These are phyloP conservation scores for Hyphodiscus sp. DNA, from an alignment of 2,329 filamentous ascomycete genomes.

Conservation along the genomic window DNA sequence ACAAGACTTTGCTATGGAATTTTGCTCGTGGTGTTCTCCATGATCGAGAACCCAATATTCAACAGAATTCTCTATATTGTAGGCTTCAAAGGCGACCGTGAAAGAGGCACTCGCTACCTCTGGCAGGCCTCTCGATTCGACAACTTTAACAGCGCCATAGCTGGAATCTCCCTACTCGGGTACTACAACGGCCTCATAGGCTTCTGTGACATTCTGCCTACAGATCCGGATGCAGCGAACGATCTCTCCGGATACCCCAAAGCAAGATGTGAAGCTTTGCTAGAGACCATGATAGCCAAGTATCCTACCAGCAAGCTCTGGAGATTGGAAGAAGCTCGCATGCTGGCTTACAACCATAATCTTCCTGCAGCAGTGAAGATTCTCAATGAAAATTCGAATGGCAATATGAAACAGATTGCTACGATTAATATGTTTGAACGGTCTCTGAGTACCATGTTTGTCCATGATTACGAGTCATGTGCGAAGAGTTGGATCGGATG, in stretches of 20 bases:
- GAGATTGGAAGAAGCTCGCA: constrained; percentile 80
- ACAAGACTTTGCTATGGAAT: constrained; percentile 86
- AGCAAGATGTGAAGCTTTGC: constrained; percentile 57
- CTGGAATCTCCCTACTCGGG: constrained; percentile 70
- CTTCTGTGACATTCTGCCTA: constrained; percentile 79
- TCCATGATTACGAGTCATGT: constrained; percentile 70
- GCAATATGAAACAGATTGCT: constrained; percentile 80
- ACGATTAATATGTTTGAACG: constrained; percentile 82
- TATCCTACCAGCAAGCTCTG: constrained; percentile 82
- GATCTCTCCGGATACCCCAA: constrained; percentile 67
- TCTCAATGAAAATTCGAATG: constrained; percentile 51
- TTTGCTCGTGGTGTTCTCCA: constrained; percentile 78
- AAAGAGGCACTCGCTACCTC: constrained; percentile 74
- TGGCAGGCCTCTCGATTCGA: constrained; percentile 83
- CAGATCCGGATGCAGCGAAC: constrained; percentile 44
- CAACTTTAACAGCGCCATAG: constrained; percentile 89
- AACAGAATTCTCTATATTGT: constrained; percentile 80
- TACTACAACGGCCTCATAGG: constrained; percentile 87
- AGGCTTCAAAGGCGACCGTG: constrained; percentile 84
- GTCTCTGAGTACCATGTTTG: constrained; percentile 69
- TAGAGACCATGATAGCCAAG: constrained; percentile 65
- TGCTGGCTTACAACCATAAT: constrained; percentile 60
- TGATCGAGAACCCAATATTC: constrained; percentile 80
- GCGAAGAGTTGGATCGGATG: constrained; percentile 69
- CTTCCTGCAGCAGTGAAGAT: constrained; percentile 62